These are phyloP conservation scores for Cryptococcus amylolentus DNA, from an alignment of 1,284 basidiomycete genomes.

Conservation along the genomic window DNA sequence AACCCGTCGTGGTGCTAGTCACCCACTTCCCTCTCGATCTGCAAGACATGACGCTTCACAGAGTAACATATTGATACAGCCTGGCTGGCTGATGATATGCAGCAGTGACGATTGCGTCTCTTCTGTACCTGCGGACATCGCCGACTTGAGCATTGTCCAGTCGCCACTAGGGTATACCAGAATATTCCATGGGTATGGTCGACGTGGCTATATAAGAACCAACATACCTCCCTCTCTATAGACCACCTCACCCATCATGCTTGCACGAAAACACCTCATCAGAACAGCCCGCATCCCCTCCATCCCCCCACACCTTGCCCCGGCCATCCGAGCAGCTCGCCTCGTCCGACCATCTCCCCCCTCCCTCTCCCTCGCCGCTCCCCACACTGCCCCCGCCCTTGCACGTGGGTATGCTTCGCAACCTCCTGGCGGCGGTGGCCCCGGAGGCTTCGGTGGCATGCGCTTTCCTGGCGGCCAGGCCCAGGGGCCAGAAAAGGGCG, in stretches of 20 bases:
- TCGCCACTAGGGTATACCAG: background rate
- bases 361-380: background rate
- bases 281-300: constrained; percentile 10
- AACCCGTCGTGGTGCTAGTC: no score
- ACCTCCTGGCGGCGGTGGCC: constrained; percentile 22
- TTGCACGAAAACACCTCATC: constrained; percentile 17
- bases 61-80: background rate
- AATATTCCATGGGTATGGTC: background rate
- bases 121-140: no score
- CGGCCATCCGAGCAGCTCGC: constrained; percentile 4
- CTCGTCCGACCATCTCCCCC: constrained; percentile 3
- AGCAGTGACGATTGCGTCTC: background rate
- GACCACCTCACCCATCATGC: constrained; percentile 4
- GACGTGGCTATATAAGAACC: background rate
- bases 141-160: background rate
- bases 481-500: constrained; percentile 60
- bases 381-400: background rate
- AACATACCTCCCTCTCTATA: background rate
- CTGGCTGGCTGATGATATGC: background rate
- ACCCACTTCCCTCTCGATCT: no score
- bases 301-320: background rate
- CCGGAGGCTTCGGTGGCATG: constrained; percentile 28
- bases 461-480: constrained; percentile 29
- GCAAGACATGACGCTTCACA: no score
- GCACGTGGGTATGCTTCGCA: constrained; percentile 24